A percentile compares a stretch with the other conserved stretches of the same genome.
These are phyloP conservation scores for Daldinia loculata DNA, from an alignment of 495 filamentous ascomycete genomes.

Conservation along the genomic window DNA sequence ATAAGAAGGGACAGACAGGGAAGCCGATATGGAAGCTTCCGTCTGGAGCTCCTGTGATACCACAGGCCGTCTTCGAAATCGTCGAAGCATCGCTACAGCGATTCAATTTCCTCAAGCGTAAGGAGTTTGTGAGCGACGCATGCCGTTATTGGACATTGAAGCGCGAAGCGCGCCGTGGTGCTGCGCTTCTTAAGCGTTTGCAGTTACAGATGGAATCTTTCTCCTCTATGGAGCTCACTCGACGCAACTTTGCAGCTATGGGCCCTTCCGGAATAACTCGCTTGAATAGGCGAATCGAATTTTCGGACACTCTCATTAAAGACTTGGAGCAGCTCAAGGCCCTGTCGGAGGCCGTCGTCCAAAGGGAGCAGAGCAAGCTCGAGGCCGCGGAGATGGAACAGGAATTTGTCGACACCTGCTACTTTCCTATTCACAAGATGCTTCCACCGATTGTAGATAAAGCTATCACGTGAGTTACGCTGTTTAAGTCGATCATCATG, in stretches of 20 bases:
- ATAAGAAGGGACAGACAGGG: conserved; percentile 70
- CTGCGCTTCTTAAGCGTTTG: conserved; percentile 87
- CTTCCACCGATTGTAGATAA: conserved; percentile 83
- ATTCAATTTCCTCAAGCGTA: conserved; percentile 83
- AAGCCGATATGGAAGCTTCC: conserved; percentile 91
- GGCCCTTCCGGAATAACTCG: conserved; percentile 81
- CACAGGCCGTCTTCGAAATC: conserved; percentile 79
- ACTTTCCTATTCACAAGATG: conserved; percentile 84
- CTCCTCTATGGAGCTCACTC: conserved; percentile 93
- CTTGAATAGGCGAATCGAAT: conserved; percentile 84
- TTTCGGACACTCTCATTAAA: conserved; percentile 75
- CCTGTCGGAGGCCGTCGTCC: conserved; percentile 72
- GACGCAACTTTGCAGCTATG: conserved; percentile 91
- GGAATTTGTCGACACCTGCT: conserved; percentile 82
- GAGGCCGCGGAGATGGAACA: conserved; percentile 77
- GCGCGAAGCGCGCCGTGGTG: conserved; percentile 88
- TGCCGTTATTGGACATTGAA: conserved; percentile 99
- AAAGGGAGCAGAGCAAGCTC: conserved; percentile 77
- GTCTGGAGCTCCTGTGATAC: conserved; percentile 94
- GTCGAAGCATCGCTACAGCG: conserved; percentile 80
- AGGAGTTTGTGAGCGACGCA: conserved; percentile 89
- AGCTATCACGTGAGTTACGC: conserved; percentile 67
- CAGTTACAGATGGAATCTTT: conserved; percentile 95
- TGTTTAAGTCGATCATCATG: neutral
- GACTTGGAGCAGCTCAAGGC: conserved; percentile 78